phyloP scores from a whole-genome alignment of 148 eudicot genomes.

The Arctostaphylos glauca region DNA sequence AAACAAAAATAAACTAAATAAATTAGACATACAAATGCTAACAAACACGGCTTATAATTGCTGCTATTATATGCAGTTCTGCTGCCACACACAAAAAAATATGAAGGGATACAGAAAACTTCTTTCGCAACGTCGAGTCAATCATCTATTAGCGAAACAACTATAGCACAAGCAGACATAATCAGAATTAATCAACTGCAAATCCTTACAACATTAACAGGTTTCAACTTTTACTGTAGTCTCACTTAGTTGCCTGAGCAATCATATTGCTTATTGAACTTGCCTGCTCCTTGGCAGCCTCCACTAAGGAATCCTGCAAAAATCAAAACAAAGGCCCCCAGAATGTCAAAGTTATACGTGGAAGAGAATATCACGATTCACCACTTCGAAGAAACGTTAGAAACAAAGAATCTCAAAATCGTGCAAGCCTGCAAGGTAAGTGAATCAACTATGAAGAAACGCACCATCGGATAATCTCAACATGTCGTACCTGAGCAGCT shows the following conservation, averaged over 20 bases:
- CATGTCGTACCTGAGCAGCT: constrained; percentile 74
- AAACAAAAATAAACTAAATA: too few relatives aligned
- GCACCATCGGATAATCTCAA: not conserved
- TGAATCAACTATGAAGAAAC: not conserved
- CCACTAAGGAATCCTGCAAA: constrained; percentile 84
- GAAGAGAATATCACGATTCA: not conserved
- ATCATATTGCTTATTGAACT: constrained; percentile 80
- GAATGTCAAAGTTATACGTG: not conserved
- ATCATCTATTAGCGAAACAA: not conserved
- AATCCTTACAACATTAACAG: not conserved
- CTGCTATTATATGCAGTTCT: not conserved
- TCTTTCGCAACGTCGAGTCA: not conserved
- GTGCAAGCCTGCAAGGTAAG: not conserved
- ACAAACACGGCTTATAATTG: not conserved
- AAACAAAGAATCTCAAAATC: not conserved
- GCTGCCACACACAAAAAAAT: not conserved
- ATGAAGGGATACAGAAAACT: not conserved
- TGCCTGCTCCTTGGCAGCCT: constrained; percentile 81
- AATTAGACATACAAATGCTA: too few relatives aligned
- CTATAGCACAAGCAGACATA: not conserved
- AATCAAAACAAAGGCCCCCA: not conserved
- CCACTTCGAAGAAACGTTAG: not conserved
- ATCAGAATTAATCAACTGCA: not conserved
- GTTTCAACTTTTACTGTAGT: not conserved
- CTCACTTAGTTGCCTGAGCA: constrained; percentile 81